These are phyloP conservation scores for Lipomyces sp. DNA, from an alignment of 805 yeast genomes.

Conservation along the genomic window DNA sequence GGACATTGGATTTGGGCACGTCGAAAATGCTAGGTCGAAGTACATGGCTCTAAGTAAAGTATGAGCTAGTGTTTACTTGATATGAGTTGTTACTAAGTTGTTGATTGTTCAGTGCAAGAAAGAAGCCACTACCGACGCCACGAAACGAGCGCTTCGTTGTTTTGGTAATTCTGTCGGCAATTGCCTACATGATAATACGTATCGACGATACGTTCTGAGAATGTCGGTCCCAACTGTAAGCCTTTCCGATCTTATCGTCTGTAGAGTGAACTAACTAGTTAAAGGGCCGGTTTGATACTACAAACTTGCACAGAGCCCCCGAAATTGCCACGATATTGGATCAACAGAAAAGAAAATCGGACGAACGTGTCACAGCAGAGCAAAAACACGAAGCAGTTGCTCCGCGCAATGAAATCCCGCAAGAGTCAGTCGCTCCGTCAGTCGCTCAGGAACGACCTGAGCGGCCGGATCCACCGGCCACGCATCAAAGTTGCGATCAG, in stretches of 20 bases:
- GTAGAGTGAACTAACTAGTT: neutral
- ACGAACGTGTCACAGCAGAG: neutral
- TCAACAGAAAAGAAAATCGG: slow-evolving; percentile 1
- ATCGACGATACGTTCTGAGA: slow-evolving; percentile 38
- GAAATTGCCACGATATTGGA: slow-evolving; percentile 1
- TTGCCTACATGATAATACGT: slow-evolving; percentile 47
- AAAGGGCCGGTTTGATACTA: slow-evolving; percentile 2
- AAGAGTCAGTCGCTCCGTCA: neutral
- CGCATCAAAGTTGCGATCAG: neutral
- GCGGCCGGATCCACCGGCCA: neutral
- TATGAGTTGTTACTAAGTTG: neutral
- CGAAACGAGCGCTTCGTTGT: slow-evolving; percentile 76
- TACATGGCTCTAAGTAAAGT: slow-evolving; percentile 74
- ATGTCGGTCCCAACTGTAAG: slow-evolving; percentile 31
- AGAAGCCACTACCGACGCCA: slow-evolving; percentile 83
- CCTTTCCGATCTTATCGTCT: neutral
- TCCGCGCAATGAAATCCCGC: neutral
- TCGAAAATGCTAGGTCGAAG: slow-evolving; percentile 56
- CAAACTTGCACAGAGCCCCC: slow-evolving; percentile 4
- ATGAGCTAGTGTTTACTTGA: neutral
- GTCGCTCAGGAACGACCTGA: neutral
- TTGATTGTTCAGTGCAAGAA: slow-evolving; percentile 57
- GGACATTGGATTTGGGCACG: slow-evolving; percentile 74
- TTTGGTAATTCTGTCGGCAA: slow-evolving; percentile 77
- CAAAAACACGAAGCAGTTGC: neutral